Percentiles rank a stretch among this genome's conserved stretches.
These are phyloP conservation scores for Boletus putidus DNA, from an alignment of 1,284 basidiomycete genomes.

Conservation along the genomic window DNA sequence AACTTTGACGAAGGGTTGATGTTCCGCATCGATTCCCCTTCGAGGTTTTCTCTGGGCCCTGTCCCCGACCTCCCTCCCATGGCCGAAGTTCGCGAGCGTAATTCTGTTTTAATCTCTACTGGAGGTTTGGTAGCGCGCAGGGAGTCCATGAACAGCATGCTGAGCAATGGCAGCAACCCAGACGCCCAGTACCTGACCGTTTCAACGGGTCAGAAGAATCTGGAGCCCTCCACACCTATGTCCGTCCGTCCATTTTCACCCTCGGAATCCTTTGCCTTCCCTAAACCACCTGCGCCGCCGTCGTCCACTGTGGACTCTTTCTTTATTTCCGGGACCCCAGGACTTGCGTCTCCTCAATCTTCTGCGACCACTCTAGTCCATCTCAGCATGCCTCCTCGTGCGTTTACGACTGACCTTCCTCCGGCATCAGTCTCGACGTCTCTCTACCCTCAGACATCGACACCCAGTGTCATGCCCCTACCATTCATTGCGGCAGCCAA, in stretches of 20 bases:
- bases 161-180: constrained; percentile 36
- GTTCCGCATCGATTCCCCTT: constrained; percentile 20
- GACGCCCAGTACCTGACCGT: constrained; percentile 44
- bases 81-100: constrained; percentile 47
- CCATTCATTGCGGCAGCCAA: constrained; percentile 22
- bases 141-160: constrained; percentile 43
- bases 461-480: constrained; percentile 1
- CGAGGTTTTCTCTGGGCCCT: constrained; percentile 11
- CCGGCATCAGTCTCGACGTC: neutral
- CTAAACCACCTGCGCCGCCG: constrained; percentile 51
- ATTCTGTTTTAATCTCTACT: constrained; percentile 24
- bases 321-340: neutral
- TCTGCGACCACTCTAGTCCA: constrained; percentile 28
- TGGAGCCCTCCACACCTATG: constrained; percentile 47
- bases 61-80: constrained; percentile 44
- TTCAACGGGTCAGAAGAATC: constrained; percentile 21
- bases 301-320: constrained; percentile 2
- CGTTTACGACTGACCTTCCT: constrained; percentile 18
- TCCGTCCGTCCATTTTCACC: constrained; percentile 64
- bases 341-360: constrained; percentile 15
- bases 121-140: constrained; percentile 30
- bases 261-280: constrained; percentile 64
- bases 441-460: neutral
- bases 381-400: constrained; percentile 20
- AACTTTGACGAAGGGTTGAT: constrained; percentile 41